These are phyloP conservation scores for Rosellinia necatrix DNA, from an alignment of 2,329 filamentous ascomycete genomes.

Conservation along the genomic window DNA sequence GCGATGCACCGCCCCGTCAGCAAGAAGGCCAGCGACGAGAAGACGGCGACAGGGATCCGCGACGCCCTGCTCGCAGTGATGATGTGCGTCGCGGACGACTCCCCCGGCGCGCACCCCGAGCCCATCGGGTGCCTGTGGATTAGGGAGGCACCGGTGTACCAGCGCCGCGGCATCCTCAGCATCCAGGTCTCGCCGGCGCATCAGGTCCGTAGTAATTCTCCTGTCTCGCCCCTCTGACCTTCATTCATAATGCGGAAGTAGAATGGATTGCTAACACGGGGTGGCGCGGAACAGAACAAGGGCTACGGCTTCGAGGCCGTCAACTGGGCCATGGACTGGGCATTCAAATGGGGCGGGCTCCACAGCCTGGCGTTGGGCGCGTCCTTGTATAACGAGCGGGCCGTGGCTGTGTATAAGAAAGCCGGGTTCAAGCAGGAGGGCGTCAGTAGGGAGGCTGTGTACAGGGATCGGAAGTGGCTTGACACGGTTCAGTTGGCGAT, in stretches of 20 bases:
- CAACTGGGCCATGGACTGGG: constrained; percentile 52
- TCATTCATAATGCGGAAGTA: too few relatives aligned
- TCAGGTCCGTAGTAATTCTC: constrained; percentile 8
- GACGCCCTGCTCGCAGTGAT: constrained; percentile 27
- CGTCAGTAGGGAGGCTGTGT: constrained; percentile 47
- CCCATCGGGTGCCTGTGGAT: constrained; percentile 13
- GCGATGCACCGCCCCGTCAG: constrained; percentile 23
- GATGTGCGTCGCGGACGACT: constrained; percentile 22
- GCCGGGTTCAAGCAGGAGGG: constrained; percentile 53
- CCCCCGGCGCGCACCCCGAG: background rate
- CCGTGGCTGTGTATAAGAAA: constrained; percentile 48
- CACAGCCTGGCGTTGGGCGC: constrained; percentile 49
- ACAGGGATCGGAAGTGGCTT: constrained; percentile 49
- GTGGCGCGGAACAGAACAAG: constrained; percentile 39
- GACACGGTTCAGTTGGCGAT: constrained; percentile 44
- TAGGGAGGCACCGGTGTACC: background rate
- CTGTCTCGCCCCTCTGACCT: too few relatives aligned
- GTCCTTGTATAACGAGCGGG: constrained; percentile 49
- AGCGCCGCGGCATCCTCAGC: constrained; percentile 15
- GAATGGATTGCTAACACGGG: too few relatives aligned
- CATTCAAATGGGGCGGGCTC: constrained; percentile 49
- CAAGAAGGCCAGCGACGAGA: constrained; percentile 18
- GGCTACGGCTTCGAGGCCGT: constrained; percentile 55
- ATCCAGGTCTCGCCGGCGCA: constrained; percentile 11
- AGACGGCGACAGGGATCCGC: constrained; percentile 14